Evolutionary conservation across 306 rosid species (phyloP).

Genomic region (Nissolia schottii): DNA sequence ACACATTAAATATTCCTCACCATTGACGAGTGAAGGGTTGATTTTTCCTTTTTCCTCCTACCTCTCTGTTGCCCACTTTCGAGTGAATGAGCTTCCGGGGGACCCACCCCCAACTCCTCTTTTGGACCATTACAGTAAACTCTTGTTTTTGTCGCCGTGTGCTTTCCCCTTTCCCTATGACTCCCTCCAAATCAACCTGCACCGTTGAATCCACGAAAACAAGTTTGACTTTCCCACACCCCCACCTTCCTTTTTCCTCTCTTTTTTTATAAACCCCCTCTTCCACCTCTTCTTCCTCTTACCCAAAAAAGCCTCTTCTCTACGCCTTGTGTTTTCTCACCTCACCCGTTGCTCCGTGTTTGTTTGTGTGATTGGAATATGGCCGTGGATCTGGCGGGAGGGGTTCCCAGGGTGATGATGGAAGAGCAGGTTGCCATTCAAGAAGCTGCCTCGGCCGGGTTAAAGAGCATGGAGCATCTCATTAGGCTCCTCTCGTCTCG

Average conservation of each 20-base stretch:
- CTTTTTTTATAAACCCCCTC: constrained; percentile 32
- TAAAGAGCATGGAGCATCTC: constrained; percentile 71
- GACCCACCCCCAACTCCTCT: constrained; percentile 35
- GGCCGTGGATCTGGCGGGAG: constrained; percentile 52
- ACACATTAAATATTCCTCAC: too few species aligned
- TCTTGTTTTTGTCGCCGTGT: constrained; percentile 21
- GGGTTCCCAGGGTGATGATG: constrained; percentile 17
- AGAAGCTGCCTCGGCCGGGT: constrained; percentile 66
- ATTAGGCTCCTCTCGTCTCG: constrained; percentile 49
- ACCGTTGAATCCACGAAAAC: constrained; percentile 36
- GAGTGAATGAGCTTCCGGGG: neutral
- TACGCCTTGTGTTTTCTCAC: too few species aligned
- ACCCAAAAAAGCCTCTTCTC: neutral
- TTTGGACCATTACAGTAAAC: constrained; percentile 37
- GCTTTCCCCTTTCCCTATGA: neutral
- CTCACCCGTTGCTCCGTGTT: too few species aligned
- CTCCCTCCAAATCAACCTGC: constrained; percentile 37
- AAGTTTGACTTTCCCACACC: constrained; percentile 43
- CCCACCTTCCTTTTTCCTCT: neutral
- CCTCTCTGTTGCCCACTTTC: neutral
- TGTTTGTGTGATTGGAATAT: neutral
- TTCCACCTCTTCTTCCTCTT: neutral
- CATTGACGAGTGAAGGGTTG: neutral
- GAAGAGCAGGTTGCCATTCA: constrained; percentile 52
- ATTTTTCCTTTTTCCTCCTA: neutral